Evolutionary conservation across 768 basidiomycete genomes (phyloP).

Genomic region (Lactifluus piperatus): DNA sequence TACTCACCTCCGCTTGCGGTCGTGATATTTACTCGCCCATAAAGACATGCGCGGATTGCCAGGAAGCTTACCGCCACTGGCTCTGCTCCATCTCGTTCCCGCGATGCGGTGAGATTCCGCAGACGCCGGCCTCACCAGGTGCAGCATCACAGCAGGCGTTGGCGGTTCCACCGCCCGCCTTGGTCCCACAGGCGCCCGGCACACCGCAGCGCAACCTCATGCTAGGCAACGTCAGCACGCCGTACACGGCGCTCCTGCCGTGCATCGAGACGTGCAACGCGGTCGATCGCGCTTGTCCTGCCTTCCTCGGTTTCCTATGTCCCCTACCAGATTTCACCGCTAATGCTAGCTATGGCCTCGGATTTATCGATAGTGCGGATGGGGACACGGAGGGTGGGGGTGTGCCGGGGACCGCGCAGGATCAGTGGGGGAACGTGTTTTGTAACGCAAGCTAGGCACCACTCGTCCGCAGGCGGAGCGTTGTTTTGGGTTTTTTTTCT

Average conservation of each 20-base stretch:
- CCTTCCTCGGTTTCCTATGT: slow-evolving; percentile 61
- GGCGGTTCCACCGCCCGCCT: slow-evolving; percentile 34
- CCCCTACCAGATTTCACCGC: slow-evolving; percentile 57
- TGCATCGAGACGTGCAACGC: slow-evolving; percentile 73
- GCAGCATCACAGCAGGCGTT: slow-evolving; percentile 20
- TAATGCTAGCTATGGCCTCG: slow-evolving; percentile 62
- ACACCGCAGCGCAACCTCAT: slow-evolving; percentile 36
- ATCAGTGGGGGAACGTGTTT: slow-evolving; percentile 71
- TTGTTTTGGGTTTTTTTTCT: too few species aligned
- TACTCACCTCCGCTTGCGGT: slow-evolving; percentile 70
- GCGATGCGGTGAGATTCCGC: slow-evolving; percentile 53
- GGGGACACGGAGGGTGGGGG: slow-evolving; percentile 42
- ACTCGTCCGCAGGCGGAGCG: too few species aligned
- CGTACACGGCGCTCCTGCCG: slow-evolving; percentile 59
- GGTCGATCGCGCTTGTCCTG: slow-evolving; percentile 70
- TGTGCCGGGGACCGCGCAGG: slow-evolving; percentile 45
- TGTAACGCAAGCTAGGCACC: slow-evolving; percentile 42
- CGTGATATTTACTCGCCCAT: slow-evolving; percentile 74
- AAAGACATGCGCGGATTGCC: slow-evolving; percentile 69
- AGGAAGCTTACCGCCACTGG: slow-evolving; percentile 66
- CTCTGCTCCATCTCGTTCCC: slow-evolving; percentile 67
- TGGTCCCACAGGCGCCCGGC: slow-evolving; percentile 35
- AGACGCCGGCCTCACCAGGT: slow-evolving; percentile 24
- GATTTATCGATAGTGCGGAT: slow-evolving; percentile 52
- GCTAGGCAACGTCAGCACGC: slow-evolving; percentile 35